Evolutionary conservation across 1,284 basidiomycete species (phyloP), one percentile per base, ranked within the genome.

Genomic region (Ceratobasidium sp.): DNA sequence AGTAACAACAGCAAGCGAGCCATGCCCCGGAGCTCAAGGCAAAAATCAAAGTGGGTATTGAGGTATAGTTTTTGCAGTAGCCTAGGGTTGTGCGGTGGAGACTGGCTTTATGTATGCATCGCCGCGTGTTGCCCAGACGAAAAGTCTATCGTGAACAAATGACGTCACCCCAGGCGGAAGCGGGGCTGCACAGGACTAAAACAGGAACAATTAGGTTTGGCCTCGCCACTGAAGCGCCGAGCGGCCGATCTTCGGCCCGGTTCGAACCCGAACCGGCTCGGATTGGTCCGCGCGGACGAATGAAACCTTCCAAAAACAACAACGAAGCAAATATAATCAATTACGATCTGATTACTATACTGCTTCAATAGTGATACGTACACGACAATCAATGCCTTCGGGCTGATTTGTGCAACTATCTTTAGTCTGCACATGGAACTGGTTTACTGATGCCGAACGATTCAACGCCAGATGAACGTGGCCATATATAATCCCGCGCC

Each of bases 211-310:
- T 46, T 5, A 46, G 5, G 44, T 13, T 46, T 46, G 44, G 5
- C 44, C 52, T 26, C 15, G 5, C 52, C 20, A 26, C 52, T 9
- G 5, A 33, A 57, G 17, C 56, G 56, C 56, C 56, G n/a, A 33
- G 56, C 56, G 56, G 13, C 17, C 59, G 10, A 40, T 38, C 33
- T 12, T 62, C 56, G 17, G 59, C 33, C 59, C 59, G 59, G 42
- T 38, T 15, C 23, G 57, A 59, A 23, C n/a, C 4, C 26, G 44
- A 46, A 50, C 17, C 48, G 48, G 48, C 26, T 40, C 59, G 7
- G 28, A 62, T 62, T 62, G 28, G 33, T 38, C 59, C 59, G 59
- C 33, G n/a, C 59, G 59, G 33, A 62, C 26, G 17, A 62, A 62
- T 38, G 26, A 10, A n/a, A 15, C 26, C 59, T 38, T 40, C 59